Percentiles rank a stretch among this genome's conserved stretches.
These are phyloP conservation scores for Ceratocystis albifundus DNA, from an alignment of 2,329 filamentous ascomycete species.

Conservation along the genomic window DNA sequence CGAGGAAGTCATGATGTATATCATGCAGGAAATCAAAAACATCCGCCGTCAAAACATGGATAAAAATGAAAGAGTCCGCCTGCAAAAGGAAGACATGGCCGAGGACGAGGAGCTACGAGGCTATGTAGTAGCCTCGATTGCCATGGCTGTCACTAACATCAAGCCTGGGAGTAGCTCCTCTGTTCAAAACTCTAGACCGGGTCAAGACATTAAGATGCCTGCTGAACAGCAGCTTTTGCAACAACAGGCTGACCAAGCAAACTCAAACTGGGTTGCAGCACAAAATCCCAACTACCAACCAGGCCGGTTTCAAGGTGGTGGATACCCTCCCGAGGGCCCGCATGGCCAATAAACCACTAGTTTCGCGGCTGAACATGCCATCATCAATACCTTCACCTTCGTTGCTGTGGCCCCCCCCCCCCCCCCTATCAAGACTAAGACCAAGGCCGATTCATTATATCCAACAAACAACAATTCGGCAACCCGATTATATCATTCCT, in stretches of 20 bases:
- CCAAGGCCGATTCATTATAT: background rate
- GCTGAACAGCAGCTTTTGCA: conserved; percentile 42
- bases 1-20: conserved; percentile 82
- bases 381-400: background rate
- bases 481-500: background rate
- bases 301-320: conserved; percentile 11
- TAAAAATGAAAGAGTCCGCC: conserved; percentile 71
- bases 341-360: background rate
- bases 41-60: conserved; percentile 71
- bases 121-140: conserved; percentile 62
- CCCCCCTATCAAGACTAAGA: background rate
- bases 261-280: conserved; percentile 18
- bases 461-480: conserved; percentile 2
- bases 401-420: too few relatives aligned
- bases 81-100: conserved; percentile 67
- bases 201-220: conserved; percentile 49
- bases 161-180: conserved; percentile 36
- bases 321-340: background rate
- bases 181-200: conserved; percentile 26
- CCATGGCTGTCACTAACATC: conserved; percentile 59
- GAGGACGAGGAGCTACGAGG: conserved; percentile 65
- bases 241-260: conserved; percentile 17
- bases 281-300: conserved; percentile 16
- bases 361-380: background rate
- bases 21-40: conserved; percentile 81